Percentiles rank a stretch among this genome's conserved stretches.
Evolutionary conservation across 2,329 filamentous ascomycete genomes (phyloP).

Genomic region (Xylariomycetidae sp.): DNA sequence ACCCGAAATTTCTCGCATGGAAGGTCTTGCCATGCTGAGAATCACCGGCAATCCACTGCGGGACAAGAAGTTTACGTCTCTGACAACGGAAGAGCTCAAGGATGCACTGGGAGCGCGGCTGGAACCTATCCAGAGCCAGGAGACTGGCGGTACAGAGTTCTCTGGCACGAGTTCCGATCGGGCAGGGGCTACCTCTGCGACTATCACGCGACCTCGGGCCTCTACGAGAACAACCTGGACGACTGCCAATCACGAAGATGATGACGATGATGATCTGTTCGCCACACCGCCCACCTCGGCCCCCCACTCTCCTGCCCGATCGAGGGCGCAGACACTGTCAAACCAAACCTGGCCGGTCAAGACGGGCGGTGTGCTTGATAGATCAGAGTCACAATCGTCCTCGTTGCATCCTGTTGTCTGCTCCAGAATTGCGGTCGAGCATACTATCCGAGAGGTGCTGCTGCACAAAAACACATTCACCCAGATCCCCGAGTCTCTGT

Average conservation of each 20-base stretch:
- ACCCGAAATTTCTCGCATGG: conserved; percentile 74
- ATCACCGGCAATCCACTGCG: conserved; percentile 86
- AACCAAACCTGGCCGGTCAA: conserved; percentile 52
- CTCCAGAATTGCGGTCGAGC: conserved; percentile 49
- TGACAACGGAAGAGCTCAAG: conserved; percentile 78
- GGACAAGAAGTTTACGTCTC: conserved; percentile 79
- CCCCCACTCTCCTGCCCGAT: conserved; percentile 44
- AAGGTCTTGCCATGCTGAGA: conserved; percentile 67
- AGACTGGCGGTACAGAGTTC: conserved; percentile 16
- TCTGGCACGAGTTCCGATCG: conserved; percentile 24
- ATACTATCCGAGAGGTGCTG: conserved; percentile 53
- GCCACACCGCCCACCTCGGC: conserved; percentile 53
- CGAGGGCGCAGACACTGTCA: conserved; percentile 43
- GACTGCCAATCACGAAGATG: conserved; percentile 33
- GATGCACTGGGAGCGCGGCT: conserved; percentile 63
- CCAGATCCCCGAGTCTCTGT: conserved; percentile 64
- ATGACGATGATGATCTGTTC: conserved; percentile 50
- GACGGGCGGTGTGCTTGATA: conserved; percentile 61
- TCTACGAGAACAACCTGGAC: conserved; percentile 26
- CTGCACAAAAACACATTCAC: conserved; percentile 75
- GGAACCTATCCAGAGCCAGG: conserved; percentile 44
- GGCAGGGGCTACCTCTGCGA: conserved; percentile 17
- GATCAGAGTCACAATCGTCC: conserved; percentile 61
- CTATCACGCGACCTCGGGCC: not conserved
- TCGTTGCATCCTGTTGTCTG: conserved; percentile 54